Evolutionary conservation across 2,329 filamentous ascomycete species (phyloP), one percentile per base, ranked within the genome.

Genomic region (Lasiodiplodia sp.): DNA sequence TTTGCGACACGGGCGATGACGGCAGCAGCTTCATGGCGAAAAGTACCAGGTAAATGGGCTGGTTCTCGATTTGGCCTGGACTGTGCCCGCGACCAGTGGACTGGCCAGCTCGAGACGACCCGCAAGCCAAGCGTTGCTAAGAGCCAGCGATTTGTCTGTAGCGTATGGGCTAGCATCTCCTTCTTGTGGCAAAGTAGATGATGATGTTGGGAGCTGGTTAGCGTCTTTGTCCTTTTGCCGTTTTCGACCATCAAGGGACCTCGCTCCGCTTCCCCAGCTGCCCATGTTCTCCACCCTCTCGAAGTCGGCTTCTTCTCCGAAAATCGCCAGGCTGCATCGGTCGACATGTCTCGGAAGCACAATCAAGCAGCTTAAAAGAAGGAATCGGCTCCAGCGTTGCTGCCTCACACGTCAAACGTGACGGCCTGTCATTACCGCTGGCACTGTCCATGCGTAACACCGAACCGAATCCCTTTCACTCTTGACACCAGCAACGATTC

Each of bases 201-300:
- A 34, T 65, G n/a, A 14, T 23, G 62, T 14, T 6, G 21, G 16
- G 63, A n/a, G 21, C 11, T 12, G 21, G 34, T 37, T 47, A 34
- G 23, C 34, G 31, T n/a, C 66, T 68, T 68, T 68, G 66, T 68
- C 49, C 25, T 7, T 53, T 55, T 40, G 66, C 66, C 66, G 66
- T 68, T 68, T 68, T 68, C 66, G 63, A 68, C 56, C 56, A 68
- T 47, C 57, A 63, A 67, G 56, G 44, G 40, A 37, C n/a, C 34
- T 12, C 56, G n/a, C 47, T 34, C 34, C 28, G 21, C 28, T 40
- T 11, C 14, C 18, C 11, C 60, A n/a, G n/a, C n/a, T 52, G 14
- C 10, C 5, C 11, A 31, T n/a, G n/a, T 51, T 49, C 47, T n/a
- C 14, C 44, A 31, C 47, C 11, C 34, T 52, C 44, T 63, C 58